Evolutionary conservation across 2,329 filamentous ascomycete genomes (phyloP), one percentile per base, ranked within the genome.

Genomic region (Exophiala alcalophila): DNA sequence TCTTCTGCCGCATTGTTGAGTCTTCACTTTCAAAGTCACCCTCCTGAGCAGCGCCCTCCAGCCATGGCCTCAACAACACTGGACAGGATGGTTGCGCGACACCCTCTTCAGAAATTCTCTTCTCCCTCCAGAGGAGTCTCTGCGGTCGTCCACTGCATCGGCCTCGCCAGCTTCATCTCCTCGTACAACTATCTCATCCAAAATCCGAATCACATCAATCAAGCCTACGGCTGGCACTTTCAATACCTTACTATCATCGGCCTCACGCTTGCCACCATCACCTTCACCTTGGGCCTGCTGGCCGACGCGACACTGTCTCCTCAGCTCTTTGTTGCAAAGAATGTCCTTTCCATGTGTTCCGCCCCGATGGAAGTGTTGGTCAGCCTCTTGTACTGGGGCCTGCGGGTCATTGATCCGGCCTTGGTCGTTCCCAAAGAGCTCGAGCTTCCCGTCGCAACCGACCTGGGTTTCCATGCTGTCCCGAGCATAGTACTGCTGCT

Each of bases 161-260:
- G 69, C 4, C 57, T 71, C 10, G 53, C 63, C 4, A 70, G 66
- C 47, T 72, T 69, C 44, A 31, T 61, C 5, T 66, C 61, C 49
- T 70, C 65, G 8, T 72, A 68, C 55, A 67, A 70, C 53, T 71
- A 61, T 45, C 64, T 71, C 50, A 54, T 65, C 33, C 62, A 66
- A 6, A 63, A 70, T 47, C 68, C 68, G 5, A 69, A 65, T 47
- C 16, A 45, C 52, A 77, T 71, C 28, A 80, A 76, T 52, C 66
- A 76, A 10, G 74, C 76, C 24, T 81, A 78, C 60, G 79, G 79
- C 53, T 81, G 78, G 77, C 78, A 83, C 57, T 72, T 82, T 48
- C 78, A 81, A 63, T 81, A 78, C 57, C 66, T 82, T 15, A 82
- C 79, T 47, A 78, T 81, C 53, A 73, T 83, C 54, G 79, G 78